Conservation (phyloP, 352 stramenopile genomes). For the Globisporangium cederbergense region DNA sequence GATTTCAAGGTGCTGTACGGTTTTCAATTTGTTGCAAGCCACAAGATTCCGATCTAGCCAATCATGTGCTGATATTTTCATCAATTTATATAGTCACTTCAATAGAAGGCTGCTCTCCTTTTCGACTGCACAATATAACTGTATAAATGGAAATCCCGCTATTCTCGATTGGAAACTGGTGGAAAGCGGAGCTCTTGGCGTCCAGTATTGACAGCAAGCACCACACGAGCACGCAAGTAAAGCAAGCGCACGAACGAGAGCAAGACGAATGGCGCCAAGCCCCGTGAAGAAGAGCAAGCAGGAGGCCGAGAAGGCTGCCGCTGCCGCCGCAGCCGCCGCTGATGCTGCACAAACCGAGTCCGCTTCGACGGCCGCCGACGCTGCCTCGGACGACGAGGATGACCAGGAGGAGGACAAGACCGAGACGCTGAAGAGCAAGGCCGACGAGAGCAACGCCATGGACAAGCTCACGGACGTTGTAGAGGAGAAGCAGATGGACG, state of each 20-base stretch:
- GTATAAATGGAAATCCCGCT: background rate
- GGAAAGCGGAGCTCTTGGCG: background rate
- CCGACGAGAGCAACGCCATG: constrained; percentile 78
- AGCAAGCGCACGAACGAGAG: background rate
- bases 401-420: constrained; percentile 42
- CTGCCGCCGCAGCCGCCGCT: constrained; percentile 2
- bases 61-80: constrained; percentile 1
- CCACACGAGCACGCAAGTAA: constrained; percentile 6
- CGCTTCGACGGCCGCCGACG: constrained; percentile 13
- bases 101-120: background rate
- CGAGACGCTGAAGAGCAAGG: constrained; percentile 71
- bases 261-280: constrained; percentile 34
- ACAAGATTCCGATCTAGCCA: constrained; percentile 9
- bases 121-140: no score
- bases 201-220: constrained; percentile 7
- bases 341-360: constrained; percentile 16
- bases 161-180: background rate
- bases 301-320: constrained; percentile 15
- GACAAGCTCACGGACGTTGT: constrained; percentile 84
- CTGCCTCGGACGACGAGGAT: constrained; percentile 50
- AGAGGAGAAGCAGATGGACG: constrained; percentile 87
- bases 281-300: constrained; percentile 33
- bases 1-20: background rate
- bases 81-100: background rate
- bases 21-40: no score